phyloP scores from a whole-genome alignment of 345 rosid genomes.

The Eutrema japonicum region DNA sequence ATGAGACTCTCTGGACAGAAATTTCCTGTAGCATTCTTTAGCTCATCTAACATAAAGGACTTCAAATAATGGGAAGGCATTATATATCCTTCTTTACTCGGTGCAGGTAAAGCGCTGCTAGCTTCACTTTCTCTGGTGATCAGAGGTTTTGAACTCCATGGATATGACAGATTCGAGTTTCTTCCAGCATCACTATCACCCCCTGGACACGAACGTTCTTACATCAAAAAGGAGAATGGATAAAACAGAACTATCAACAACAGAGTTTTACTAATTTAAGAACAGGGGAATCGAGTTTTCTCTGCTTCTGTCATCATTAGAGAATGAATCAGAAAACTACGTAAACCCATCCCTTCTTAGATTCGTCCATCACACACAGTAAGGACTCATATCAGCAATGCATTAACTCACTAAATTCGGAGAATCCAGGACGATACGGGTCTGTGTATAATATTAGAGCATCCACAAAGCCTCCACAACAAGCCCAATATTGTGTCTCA shows the following conservation, averaged over 20 bases:
- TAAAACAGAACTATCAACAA: background rate
- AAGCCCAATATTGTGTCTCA: too few relatives aligned
- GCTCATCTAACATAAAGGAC: slow-evolving; percentile 60
- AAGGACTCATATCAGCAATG: slow-evolving; percentile 7
- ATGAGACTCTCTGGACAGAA: slow-evolving; percentile 63
- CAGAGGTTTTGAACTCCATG: slow-evolving; percentile 41
- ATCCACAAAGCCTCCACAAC: too few relatives aligned
- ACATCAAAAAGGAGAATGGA: slow-evolving; percentile 1
- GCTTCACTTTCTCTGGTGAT: slow-evolving; percentile 30
- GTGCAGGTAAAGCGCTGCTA: slow-evolving; percentile 37
- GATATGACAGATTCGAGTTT: slow-evolving; percentile 36
- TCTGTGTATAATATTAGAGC: too few relatives aligned
- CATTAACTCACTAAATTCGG: background rate
- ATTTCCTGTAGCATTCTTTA: slow-evolving; percentile 66
- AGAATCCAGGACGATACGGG: background rate
- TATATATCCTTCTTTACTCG: slow-evolving; percentile 54
- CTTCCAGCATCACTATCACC: slow-evolving; percentile 16
- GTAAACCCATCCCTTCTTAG: background rate
- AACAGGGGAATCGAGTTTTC: background rate
- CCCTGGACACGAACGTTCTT: slow-evolving; percentile 30
- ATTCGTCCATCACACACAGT: background rate
- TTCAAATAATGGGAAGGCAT: slow-evolving; percentile 57
- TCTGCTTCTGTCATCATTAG: slow-evolving; percentile 3
- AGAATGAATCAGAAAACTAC: background rate
- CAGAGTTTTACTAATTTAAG: background rate